phyloP scores from a whole-genome alignment of 2,329 filamentous ascomycete species.

The Paecilomyces formosus region DNA sequence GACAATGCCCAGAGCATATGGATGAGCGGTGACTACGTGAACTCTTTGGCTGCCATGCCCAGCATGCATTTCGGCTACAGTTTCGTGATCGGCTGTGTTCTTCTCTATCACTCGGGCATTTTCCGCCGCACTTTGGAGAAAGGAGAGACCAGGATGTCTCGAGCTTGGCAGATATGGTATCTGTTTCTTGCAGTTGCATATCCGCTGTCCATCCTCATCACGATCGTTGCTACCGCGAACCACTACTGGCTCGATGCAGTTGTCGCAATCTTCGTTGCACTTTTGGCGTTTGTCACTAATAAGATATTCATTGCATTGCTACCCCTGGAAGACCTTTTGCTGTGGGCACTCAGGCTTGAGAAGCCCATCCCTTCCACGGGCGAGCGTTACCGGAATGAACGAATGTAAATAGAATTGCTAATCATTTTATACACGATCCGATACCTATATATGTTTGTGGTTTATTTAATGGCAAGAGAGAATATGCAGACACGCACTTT shows the following conservation, averaged over 20 bases:
- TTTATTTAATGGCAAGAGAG: background rate
- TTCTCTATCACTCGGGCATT: constrained; percentile 47
- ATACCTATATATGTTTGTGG: background rate
- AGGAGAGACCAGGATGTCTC: constrained; percentile 34
- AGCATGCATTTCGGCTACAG: constrained; percentile 52
- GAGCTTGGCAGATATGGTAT: constrained; percentile 35
- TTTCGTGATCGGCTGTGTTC: constrained; percentile 48
- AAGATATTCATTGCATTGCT: constrained; percentile 44
- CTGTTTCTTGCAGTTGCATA: constrained; percentile 43
- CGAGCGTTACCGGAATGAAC: constrained; percentile 14
- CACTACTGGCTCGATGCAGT: constrained; percentile 52
- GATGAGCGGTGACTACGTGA: constrained; percentile 51
- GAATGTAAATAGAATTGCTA: background rate
- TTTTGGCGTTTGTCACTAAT: constrained; percentile 43
- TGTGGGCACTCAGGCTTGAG: constrained; percentile 42
- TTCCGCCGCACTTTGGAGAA: constrained; percentile 35
- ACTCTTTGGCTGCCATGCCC: constrained; percentile 53
- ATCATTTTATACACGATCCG: background rate
- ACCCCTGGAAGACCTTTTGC: constrained; percentile 44
- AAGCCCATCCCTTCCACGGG: constrained; percentile 49
- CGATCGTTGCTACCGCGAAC: constrained; percentile 53
- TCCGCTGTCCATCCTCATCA: constrained; percentile 42
- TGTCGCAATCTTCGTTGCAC: constrained; percentile 43
- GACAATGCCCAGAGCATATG: constrained; percentile 47
- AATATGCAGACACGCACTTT: background rate